Evolutionary conservation across 2,329 filamentous ascomycete genomes (phyloP), one percentile per base, ranked within the genome.

Genomic region (Fusarium armeniacum): DNA sequence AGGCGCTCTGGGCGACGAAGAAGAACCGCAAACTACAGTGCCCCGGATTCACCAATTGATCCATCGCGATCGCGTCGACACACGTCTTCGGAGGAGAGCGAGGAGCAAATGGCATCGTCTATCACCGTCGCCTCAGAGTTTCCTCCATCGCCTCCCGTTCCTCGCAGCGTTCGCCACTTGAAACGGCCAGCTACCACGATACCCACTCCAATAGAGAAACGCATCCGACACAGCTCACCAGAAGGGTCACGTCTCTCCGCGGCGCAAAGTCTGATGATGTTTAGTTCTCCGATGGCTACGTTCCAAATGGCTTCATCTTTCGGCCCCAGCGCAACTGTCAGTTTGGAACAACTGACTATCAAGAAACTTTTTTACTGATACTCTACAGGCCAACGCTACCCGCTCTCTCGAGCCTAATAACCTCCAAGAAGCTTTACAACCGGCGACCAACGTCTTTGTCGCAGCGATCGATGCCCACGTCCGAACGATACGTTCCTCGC

Each of bases 261-360:
- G 18, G 73, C 73, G 3, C 73, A 75, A 61, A 75, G 73, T 44
- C 47, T 75, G 33, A 75, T 75, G 73, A 73, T 75, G 59, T 75
- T 75, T 40, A 75, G 73, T 49, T 75, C 73, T 20, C 73, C 73
- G 4, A 75, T 75, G 73, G 70, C 72, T 24, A 66, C 71, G n/a
- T 75, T 73, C 53, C 73, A 75, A n/a, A 74, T 75, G 73, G 67
- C 68, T 10, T 65, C 73, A 8, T 65, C 70, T n/a, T 68, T 65
- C 36, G 61, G 62, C 5, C 43, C 67, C 9, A 66, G 55, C 57
- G 59, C 57, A 45, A 58, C 65, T 22, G 73, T 75, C 5, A 56
- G 73, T 74, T 26, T 13, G 7, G 5, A 15, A 13, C 12, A 38
- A 51, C 12, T 20, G 8, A 20, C 20, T 32, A 20, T 30, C 5